Evolutionary conservation across 2,329 filamentous ascomycete genomes (phyloP), one percentile per base, ranked within the genome.

Genomic region (Fusarium continuum): DNA sequence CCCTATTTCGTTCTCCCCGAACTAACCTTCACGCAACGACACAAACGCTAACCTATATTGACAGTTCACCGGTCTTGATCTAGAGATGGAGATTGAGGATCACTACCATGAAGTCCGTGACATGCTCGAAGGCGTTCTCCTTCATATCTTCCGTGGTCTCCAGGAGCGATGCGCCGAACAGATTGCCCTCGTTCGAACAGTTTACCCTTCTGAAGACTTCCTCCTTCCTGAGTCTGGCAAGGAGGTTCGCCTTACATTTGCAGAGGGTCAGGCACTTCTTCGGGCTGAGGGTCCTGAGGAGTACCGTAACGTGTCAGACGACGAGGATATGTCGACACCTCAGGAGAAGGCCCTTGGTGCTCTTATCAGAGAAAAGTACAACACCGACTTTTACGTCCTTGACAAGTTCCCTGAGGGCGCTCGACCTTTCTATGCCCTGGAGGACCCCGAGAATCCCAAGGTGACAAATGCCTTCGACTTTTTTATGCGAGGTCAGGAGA

Each of bases 301-400:
- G 72, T 88, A 79, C 76, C 77, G 77, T 66, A 86, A 93, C 69
- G 88, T 93, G 28, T 80, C 79, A 29, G 91, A 94, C 73, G 87
- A 90, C 61, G 91, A 94, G 73, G 91, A 95, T 72, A 88, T 94
- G 82, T 85, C 80, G 73, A 95, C 91, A 1, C 88, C 91, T 1
- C 89, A 94, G 73, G 91, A 95, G 76, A 93, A 93, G 79, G 91
- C 90, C n/a, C 88, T 98, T 8, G 95, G 95, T 55, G 88, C 88
- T 22, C 83, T 98, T 41, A 87, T 98, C 67, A 89, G 91, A 54
- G 85, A 91, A 70, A 97, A 97, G 80, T 97, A 90, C 84, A 86
- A 90, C 74, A 95, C 93, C 58, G 95, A 99, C 80, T 98, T 98
- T 81, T 98, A 97, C 80, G 89, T 96, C 19, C 85, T 99, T 62